Base-by-base conservation (phyloP, 148 eudicot species). In the Limonium bicolor region DNA sequence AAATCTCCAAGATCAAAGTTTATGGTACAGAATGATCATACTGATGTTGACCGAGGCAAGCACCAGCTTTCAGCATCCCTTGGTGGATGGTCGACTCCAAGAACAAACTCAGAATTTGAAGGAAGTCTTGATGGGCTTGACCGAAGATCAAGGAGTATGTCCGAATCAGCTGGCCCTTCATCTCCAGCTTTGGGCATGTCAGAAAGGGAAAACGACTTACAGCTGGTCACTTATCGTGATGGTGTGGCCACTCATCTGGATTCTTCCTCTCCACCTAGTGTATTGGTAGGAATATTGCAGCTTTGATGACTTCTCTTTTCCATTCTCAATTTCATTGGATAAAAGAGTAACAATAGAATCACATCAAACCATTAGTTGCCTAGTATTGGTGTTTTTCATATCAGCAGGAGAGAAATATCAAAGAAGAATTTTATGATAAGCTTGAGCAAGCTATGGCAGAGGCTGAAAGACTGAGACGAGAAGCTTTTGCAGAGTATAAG, bases 401-500 rank as follows among this genome's bases (percentile, higher is more conserved):
- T 38, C 50, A 56, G 68, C 83, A 72, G 86, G 86, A 58, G 32
- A 55, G 61, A 41, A 55, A 44, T 43, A 34, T 43, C 59, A 45
- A 65, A 45, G 80, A 70, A 27, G 67, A 66, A 33, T 51, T 72
- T 20, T 74, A 70, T 72, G 71, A 60, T 34, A 77, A 70, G 69
- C 92, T 83, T 53, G 59, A 71, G 65, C 73, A 55, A 60, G 66
- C 69, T 42, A 65, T 80, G 67, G 64, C 48, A 28, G 86, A 88
- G 32, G 79, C 81, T 35, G 77, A 83, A 50, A 59, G 38, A 54
- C 63, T 76, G 20, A 63, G 52, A 49, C 63, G 68, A 53, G 79
- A 68, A 54, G 94, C 84, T 48, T 80, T 67, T 41, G 71, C 74
- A 37, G 94, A 83, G 64, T 80, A 94, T 35, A 58, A 41, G 45